Conservation (phyloP, 257 asterid genomes). For the Solanum commersonii region DNA sequence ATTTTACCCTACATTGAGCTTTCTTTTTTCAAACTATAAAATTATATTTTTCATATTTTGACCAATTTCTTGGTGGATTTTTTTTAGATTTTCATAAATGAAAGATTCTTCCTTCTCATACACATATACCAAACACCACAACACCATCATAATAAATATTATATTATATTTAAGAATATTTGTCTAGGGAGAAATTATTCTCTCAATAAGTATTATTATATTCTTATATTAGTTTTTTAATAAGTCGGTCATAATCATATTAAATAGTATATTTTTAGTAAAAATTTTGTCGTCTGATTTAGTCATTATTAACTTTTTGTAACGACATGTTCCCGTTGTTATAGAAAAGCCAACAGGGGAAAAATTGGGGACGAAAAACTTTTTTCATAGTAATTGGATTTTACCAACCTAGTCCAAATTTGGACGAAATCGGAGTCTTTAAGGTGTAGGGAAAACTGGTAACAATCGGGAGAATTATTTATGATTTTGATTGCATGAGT, state of each 20-base stretch:
- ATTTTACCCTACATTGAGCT: not conserved
- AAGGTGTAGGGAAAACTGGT: too few relatives aligned
- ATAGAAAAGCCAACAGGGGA: too few relatives aligned
- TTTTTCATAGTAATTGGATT: too few relatives aligned
- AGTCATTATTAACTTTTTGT: too few relatives aligned
- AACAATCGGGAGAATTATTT: too few relatives aligned
- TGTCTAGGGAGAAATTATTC: not conserved
- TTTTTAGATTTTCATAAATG: not conserved
- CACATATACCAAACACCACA: not conserved
- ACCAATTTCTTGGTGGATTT: not conserved
- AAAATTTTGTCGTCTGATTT: not conserved
- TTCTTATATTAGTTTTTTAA: not conserved
- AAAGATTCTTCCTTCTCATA: not conserved
- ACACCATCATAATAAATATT: not conserved
- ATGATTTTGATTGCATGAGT: too few relatives aligned
- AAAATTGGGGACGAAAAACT: too few relatives aligned
- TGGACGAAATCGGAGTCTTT: too few relatives aligned
- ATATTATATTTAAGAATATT: not conserved
- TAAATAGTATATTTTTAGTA: not conserved
- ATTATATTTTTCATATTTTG: not conserved
- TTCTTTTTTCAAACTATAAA: too few relatives aligned
- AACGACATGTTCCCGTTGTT: rapidly evolving
- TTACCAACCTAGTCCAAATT: too few relatives aligned
- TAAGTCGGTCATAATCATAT: not conserved
- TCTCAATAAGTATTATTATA: not conserved